Conservation (phyloP, 345 rosid species). For the Brassica nigra region DNA sequence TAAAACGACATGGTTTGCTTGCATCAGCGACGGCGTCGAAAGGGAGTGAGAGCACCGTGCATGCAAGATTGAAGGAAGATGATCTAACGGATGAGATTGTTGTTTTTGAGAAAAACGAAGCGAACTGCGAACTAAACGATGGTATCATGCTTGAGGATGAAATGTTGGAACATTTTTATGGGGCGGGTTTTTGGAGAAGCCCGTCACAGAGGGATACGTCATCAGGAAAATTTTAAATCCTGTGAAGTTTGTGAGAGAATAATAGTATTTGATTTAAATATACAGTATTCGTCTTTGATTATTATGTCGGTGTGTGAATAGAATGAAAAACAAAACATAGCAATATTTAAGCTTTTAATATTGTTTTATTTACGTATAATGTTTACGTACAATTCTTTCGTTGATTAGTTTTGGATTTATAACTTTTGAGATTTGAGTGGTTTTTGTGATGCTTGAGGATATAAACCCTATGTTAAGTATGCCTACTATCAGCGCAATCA, state of each 20-base stretch:
- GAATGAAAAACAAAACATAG: not conserved
- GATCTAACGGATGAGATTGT: slow-evolving; percentile 32
- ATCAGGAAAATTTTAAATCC: not conserved
- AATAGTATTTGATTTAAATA: slow-evolving; percentile 2
- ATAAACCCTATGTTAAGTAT: too few relatives aligned
- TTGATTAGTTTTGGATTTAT: not conserved
- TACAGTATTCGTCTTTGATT: not conserved
- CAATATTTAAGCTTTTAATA: not conserved
- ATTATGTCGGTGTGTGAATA: slow-evolving; percentile 1
- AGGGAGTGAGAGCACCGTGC: slow-evolving; percentile 27
- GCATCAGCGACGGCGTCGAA: slow-evolving; percentile 14
- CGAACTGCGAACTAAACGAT: slow-evolving; percentile 1
- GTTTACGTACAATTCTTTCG: not conserved
- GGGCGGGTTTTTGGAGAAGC: slow-evolving; percentile 61
- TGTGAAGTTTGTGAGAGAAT: not conserved
- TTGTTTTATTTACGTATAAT: not conserved
- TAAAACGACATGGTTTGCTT: slow-evolving; percentile 41
- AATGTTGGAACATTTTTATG: slow-evolving; percentile 54
- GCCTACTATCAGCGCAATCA: too few relatives aligned
- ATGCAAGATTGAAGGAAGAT: slow-evolving; percentile 36
- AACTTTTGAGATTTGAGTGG: not conserved
- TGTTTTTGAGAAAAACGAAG: not conserved
- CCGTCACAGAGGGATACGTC: slow-evolving; percentile 48
- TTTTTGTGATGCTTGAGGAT: not conserved
- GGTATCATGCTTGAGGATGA: slow-evolving; percentile 51